Conservation (phyloP, 768 basidiomycete genomes). For the Dictyophora rubrovolvata region DNA sequence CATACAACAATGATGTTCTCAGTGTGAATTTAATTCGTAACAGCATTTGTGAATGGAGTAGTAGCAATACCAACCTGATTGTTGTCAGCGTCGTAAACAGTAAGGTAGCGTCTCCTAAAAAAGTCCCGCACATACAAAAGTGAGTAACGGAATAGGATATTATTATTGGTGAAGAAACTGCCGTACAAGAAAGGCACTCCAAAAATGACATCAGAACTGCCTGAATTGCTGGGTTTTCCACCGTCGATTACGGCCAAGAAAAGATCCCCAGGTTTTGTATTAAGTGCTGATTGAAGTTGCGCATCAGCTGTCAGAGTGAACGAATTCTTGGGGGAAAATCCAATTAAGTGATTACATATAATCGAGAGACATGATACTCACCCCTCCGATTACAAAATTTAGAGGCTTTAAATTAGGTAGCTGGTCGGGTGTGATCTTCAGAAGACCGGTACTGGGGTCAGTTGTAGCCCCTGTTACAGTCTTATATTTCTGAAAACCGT, state of each 20-base stretch:
- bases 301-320: constrained; percentile 9
- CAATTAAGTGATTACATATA: background rate
- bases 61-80: constrained; percentile 11
- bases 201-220: no score
- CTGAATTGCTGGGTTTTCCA: no score
- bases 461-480: constrained; percentile 20
- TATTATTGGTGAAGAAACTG: background rate
- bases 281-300: constrained; percentile 27
- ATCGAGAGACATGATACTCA: background rate
- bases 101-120: constrained; percentile 13
- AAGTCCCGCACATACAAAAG: constrained; percentile 3
- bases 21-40: no score
- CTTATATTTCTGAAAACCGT: constrained; percentile 34
- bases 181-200: constrained; percentile 20
- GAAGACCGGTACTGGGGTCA: constrained; percentile 11
- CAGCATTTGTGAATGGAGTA: constrained; percentile 11
- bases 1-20: no score
- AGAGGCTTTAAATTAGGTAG: background rate
- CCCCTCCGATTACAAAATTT: background rate
- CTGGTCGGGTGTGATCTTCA: background rate
- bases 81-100: constrained; percentile 15
- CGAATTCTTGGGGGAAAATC: background rate
- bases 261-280: no score
- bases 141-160: no score
- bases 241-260: no score